Evolutionary conservation across 2,329 filamentous ascomycete species (phyloP).

Genomic region (Drechslera avenae): DNA sequence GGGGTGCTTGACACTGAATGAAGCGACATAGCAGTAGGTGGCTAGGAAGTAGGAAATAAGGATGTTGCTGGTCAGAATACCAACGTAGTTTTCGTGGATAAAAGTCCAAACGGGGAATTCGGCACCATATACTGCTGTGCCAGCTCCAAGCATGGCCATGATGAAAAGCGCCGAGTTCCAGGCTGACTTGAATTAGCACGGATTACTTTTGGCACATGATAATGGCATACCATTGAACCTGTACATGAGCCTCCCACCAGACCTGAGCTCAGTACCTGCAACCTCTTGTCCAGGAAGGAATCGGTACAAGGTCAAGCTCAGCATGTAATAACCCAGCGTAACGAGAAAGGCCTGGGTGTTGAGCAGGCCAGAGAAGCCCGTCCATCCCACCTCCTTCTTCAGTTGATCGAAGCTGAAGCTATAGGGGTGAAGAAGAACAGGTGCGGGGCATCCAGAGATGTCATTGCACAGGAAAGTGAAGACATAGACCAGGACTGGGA

Average conservation of each 20-base stretch:
- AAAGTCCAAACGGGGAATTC: slow-evolving; percentile 90
- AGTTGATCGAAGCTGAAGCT: slow-evolving; percentile 73
- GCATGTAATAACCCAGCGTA: slow-evolving; percentile 75
- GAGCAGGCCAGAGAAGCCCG: slow-evolving; percentile 72
- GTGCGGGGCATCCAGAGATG: slow-evolving; percentile 85
- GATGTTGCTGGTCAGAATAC: slow-evolving; percentile 82
- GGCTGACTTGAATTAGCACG: slow-evolving; percentile 56
- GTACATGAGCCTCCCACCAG: slow-evolving; percentile 78
- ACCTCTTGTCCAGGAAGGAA: slow-evolving; percentile 75
- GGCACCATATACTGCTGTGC: slow-evolving; percentile 76
- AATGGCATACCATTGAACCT: slow-evolving; percentile 64
- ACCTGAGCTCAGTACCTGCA: slow-evolving; percentile 71
- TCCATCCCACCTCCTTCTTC: slow-evolving; percentile 84
- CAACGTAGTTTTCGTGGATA: slow-evolving; percentile 87
- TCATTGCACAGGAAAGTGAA: slow-evolving; percentile 92
- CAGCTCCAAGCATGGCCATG: slow-evolving; percentile 71
- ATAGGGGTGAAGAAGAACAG: slow-evolving; percentile 74
- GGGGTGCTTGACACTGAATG: slow-evolving; percentile 76
- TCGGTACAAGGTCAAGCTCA: slow-evolving; percentile 75
- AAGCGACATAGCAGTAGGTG: slow-evolving; percentile 78
- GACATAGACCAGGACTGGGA: slow-evolving; percentile 78
- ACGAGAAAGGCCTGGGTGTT: slow-evolving; percentile 73
- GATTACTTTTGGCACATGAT: slow-evolving; percentile 13
- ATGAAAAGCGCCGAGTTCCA: slow-evolving; percentile 77
- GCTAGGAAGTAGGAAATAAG: slow-evolving; percentile 75